phyloP scores from a whole-genome alignment of 2,329 filamentous ascomycete species.

The Aquanectria penicillioides region DNA sequence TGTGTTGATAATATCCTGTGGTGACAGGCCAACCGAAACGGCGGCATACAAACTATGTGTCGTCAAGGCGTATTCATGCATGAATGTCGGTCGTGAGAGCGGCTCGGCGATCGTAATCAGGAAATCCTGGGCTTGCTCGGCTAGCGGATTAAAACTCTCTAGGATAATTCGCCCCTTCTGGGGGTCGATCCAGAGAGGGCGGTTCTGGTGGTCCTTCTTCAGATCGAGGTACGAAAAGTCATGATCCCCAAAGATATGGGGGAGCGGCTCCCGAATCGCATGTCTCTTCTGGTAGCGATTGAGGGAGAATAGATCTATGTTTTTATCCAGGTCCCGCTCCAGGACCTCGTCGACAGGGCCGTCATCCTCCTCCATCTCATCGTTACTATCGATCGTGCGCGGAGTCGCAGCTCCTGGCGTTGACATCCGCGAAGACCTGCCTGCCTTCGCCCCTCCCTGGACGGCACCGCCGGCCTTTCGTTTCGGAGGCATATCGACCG shows the following conservation, averaged over 20 bases:
- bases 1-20: conserved; percentile 88
- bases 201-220: conserved; percentile 88
- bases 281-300: conserved; percentile 61
- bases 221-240: conserved; percentile 86
- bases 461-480: conserved; percentile 69
- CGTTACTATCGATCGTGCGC: conserved; percentile 65
- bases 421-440: conserved; percentile 65
- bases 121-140: conserved; percentile 90
- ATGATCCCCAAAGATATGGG: conserved; percentile 58
- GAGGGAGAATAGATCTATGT: conserved; percentile 69
- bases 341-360: conserved; percentile 61
- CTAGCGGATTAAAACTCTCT: conserved; percentile 91
- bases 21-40: conserved; percentile 91
- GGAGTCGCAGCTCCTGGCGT: conserved; percentile 71
- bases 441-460: conserved; percentile 62
- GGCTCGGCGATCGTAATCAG: conserved; percentile 96
- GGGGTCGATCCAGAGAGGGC: conserved; percentile 94
- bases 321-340: conserved; percentile 65
- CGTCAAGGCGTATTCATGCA: conserved; percentile 94
- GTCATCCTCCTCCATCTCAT: conserved; percentile 61
- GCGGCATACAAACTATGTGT: conserved; percentile 95
- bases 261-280: conserved; percentile 54
- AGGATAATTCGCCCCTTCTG: conserved; percentile 87
- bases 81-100: conserved; percentile 85
- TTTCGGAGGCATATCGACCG: conserved; percentile 71